Base-by-base conservation (phyloP, 192 early-diverging fungal genomes). In the Rhizophlyctis rosea region DNA sequence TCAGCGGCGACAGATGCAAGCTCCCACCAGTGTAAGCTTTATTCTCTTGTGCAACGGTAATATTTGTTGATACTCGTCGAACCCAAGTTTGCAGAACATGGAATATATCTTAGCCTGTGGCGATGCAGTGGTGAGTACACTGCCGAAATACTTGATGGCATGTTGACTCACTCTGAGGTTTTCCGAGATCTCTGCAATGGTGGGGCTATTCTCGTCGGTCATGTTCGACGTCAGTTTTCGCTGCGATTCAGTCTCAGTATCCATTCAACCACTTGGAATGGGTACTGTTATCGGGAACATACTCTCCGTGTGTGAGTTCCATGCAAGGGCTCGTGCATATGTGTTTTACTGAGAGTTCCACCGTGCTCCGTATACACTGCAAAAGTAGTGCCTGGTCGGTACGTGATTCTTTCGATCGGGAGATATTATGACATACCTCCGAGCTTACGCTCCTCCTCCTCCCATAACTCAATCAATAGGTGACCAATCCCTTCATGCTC, bases 21-120 rank as follows among this genome's bases (percentile, higher is more conserved):
- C 14, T 14, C 21, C 24, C 62, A 75, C 76, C 62, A 75, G 48
- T 14, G 69, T 33, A 5, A 77, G 61, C 54, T 75, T 69, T 16
- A 71, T 63, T 32, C 61, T 52, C 47, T 80, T 72, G 9, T 54
- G 53, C 0, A 52, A 47, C 31, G 47, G 47, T 3, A 77, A 57
- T 9, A 24, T 54, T 24, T 59, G 50, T 18, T 44, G 5, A 35
- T 58, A 50, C 4, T 59, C 14, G 7, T 73, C 69, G 48, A 79
- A 76, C 4, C 74, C 77, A 3, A 79, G 61, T 50, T 79, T 76
- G 62, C 69, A 72, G 35, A 76, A 76, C 57, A 76, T 62, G 3
- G 71, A 75, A 60, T 76, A 80, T 1, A 77, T 75, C 57, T 78
- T 78, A 18, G 73, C 73, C 63, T 70, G 44, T 25, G n/a, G n/a